Evolutionary conservation across 176 grass and related monocot genomes (phyloP).

Genomic region (Hordeum marinum): DNA sequence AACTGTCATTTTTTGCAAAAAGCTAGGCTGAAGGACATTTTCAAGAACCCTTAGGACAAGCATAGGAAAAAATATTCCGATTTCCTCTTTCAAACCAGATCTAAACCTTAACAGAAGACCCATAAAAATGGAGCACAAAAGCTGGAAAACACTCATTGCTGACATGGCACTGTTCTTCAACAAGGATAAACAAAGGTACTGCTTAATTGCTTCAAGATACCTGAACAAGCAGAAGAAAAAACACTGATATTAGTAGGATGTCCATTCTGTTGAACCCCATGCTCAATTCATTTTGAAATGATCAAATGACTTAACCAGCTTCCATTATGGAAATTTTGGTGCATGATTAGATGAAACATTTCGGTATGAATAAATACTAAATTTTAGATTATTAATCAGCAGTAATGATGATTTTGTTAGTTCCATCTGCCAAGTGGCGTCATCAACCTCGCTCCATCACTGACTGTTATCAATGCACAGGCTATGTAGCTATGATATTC

Average conservation of each 20-base stretch:
- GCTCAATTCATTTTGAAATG: slow-evolving; percentile 1
- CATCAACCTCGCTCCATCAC: background rate
- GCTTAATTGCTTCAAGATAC: slow-evolving; percentile 91
- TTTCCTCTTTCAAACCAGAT: slow-evolving; percentile 91
- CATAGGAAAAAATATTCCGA: slow-evolving; percentile 99
- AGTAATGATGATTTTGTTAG: background rate
- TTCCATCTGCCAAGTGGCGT: background rate
- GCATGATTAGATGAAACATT: slow-evolving; percentile 3
- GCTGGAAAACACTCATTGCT: slow-evolving; percentile 89
- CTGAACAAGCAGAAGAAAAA: slow-evolving; percentile 43
- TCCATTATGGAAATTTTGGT: background rate
- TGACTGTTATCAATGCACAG: background rate
- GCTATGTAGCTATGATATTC: background rate
- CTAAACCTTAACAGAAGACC: slow-evolving; percentile 79
- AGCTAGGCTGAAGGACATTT: slow-evolving; percentile 92
- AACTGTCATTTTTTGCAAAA: slow-evolving; percentile 96
- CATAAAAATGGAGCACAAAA: slow-evolving; percentile 92
- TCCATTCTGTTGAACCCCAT: background rate
- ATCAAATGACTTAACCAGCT: slow-evolving; percentile 12
- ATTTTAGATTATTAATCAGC: background rate
- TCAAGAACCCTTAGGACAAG: slow-evolving; percentile 92
- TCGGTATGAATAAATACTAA: slow-evolving; percentile 7
- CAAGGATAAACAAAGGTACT: slow-evolving; percentile 93
- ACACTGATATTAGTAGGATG: background rate
- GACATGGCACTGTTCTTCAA: slow-evolving; percentile 97